A percentile compares a stretch with the other conserved stretches of the same genome.
Conservation (phyloP, 306 rosid species). For the Acacia confusa region DNA sequence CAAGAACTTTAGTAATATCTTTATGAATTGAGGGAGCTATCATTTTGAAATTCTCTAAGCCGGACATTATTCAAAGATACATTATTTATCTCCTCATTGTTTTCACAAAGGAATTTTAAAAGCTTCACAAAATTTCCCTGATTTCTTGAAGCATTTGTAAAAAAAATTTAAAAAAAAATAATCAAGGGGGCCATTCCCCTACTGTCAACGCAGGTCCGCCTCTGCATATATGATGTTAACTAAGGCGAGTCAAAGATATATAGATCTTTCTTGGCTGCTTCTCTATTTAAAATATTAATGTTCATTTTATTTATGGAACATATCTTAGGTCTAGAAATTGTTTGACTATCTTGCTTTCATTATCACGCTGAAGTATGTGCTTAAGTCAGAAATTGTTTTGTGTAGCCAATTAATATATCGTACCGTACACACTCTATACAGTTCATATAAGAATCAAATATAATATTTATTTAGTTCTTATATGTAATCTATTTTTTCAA, state of each 20-base stretch:
- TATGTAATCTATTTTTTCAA: not conserved
- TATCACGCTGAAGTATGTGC: not conserved
- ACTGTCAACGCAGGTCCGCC: no score
- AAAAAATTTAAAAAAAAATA: no score
- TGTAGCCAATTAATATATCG: not conserved
- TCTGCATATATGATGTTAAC: not conserved
- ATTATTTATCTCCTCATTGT: no score
- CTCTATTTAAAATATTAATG: not conserved
- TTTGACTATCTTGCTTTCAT: not conserved
- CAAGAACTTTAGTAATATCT: no score
- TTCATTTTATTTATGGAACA: not conserved
- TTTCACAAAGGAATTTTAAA: no score
- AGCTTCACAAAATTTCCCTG: no score
- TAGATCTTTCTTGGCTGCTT: not conserved
- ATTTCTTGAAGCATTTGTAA: no score
- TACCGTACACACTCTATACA: not conserved
- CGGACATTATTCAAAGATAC: no score
- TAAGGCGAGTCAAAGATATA: conserved; percentile 2
- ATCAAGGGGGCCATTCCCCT: no score
- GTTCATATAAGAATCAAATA: not conserved
- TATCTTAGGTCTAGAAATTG: not conserved
- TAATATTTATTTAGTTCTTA: not conserved
- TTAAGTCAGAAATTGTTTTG: not conserved
- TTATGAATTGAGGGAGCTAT: no score
- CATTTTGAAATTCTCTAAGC: no score